These are phyloP conservation scores for Colletotrichum higginsianum DNA, from an alignment of 2,329 filamentous ascomycete species.

Conservation along the genomic window DNA sequence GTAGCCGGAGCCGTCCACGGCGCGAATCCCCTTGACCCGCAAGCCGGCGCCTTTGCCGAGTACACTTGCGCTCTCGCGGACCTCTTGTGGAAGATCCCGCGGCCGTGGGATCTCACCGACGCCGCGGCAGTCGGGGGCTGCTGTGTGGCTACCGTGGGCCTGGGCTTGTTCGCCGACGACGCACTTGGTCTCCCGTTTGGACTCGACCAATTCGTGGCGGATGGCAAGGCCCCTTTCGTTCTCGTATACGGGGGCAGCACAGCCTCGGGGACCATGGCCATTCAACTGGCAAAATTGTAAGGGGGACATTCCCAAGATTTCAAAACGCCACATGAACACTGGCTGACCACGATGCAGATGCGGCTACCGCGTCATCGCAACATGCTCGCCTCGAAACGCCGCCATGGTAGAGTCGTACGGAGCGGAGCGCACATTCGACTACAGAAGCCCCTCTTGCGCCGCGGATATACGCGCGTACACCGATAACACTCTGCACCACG, in stretches of 20 bases:
- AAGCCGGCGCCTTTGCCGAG: slow-evolving; percentile 51
- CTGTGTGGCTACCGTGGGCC: slow-evolving; percentile 48
- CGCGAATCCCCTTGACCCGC: slow-evolving; percentile 39
- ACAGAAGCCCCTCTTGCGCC: slow-evolving; percentile 53
- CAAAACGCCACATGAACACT: no score
- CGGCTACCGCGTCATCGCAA: slow-evolving; percentile 58
- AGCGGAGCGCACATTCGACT: slow-evolving; percentile 62
- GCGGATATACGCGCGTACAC: slow-evolving; percentile 56
- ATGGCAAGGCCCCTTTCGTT: slow-evolving; percentile 48
- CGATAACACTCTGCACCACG: slow-evolving; percentile 53
- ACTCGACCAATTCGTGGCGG: slow-evolving; percentile 34
- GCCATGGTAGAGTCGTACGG: slow-evolving; percentile 58
- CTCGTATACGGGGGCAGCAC: slow-evolving; percentile 63
- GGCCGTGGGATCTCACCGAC: slow-evolving; percentile 45
- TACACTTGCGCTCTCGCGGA: slow-evolving; percentile 45
- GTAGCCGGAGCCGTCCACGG: slow-evolving; percentile 47
- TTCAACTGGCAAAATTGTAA: slow-evolving; percentile 57
- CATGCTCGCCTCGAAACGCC: slow-evolving; percentile 59
- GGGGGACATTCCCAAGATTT: neutral
- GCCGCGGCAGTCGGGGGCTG: slow-evolving; percentile 46
- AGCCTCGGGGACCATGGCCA: slow-evolving; percentile 58
- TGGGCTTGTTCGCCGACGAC: slow-evolving; percentile 49
- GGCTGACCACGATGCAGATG: slow-evolving; percentile 42
- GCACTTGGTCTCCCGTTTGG: slow-evolving; percentile 45
- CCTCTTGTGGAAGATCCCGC: slow-evolving; percentile 47